Evolutionary conservation across 176 grass and related monocot species (phyloP).

Genomic region (Aegilops sharonensis): DNA sequence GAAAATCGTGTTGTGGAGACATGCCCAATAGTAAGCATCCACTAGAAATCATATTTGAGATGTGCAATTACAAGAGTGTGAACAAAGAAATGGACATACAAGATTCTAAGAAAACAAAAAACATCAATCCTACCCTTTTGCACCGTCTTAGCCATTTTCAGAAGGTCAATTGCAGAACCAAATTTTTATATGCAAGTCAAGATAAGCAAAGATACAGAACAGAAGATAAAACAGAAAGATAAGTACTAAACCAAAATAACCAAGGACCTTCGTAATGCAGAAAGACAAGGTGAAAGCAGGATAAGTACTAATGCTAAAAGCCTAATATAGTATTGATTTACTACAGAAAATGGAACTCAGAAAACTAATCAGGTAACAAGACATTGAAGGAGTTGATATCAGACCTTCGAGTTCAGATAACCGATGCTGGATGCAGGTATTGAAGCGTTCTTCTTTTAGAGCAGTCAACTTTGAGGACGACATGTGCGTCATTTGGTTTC

Average conservation of each 20-base stretch:
- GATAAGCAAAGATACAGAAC: not conserved
- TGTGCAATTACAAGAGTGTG: not conserved
- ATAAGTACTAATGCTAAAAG: not conserved
- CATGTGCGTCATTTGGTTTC: constrained; percentile 44
- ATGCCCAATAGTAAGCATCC: constrained; percentile 4
- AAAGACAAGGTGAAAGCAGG: not conserved
- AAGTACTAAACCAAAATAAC: not conserved
- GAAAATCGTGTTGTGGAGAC: constrained; percentile 1
- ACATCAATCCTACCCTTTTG: not conserved
- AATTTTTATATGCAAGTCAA: not conserved
- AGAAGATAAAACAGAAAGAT: constrained; percentile 14
- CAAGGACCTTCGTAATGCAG: not conserved
- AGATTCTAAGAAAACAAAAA: constrained; percentile 1
- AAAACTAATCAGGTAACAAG: constrained; percentile 28
- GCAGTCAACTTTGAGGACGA: constrained; percentile 67
- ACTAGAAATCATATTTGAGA: not conserved
- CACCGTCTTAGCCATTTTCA: not conserved
- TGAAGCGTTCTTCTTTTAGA: constrained; percentile 75
- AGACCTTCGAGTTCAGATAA: constrained; percentile 90
- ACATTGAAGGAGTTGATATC: constrained; percentile 19
- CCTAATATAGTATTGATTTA: not conserved
- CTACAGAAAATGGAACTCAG: constrained; percentile 14
- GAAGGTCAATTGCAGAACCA: not conserved
- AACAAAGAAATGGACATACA: not conserved
- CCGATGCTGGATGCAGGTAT: constrained; percentile 76